Base-by-base conservation (phyloP, 78 protist genomes). In the Emiliania huxleyi region DNA sequence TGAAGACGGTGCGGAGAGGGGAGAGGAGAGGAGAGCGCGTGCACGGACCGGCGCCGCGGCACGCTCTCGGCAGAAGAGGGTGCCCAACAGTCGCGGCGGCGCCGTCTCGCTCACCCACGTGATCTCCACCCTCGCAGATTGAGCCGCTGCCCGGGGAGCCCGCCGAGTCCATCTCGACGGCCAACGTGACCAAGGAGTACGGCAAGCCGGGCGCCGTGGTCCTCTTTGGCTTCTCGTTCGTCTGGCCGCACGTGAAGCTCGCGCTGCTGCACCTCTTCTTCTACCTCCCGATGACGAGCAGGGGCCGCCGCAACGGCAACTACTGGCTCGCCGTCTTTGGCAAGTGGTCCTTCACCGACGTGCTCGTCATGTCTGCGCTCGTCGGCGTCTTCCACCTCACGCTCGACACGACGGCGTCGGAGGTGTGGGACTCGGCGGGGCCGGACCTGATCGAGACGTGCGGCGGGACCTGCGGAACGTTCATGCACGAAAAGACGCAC, bases 241-340 rank as follows among this genome's bases (percentile, higher is more conserved):
- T 77, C 37, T 77, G 85, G 85, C 85, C 85, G 48, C 85, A 77
- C 46, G 19, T 40, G 49, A 77, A 77, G 85, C 46, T 77, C 22
- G 29, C 40, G 35, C 46, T 77, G 85, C 44, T 77, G 12, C 85
- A 77, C 85, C 8, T 37, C 85, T 4, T 40, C 85, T 37, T 40
- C 85, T 77, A 77, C 85, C 22, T 40, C 33, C 85, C 23, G 33
- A 1, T 77, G 35, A 0, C 48, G 48, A 3, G 46, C n/a, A 19
- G 26, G 33, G 0, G 15, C 0, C 85, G 85, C 19, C 85, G 85
- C 44, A 77, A 40, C 85, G 44, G 48, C 19, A 18, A 18, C 48
- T 77, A 77, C 85, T 77, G 85, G 85, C 46, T 77, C 46, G 85
- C 85, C 18, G 15, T 77, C 85, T 77, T 35, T 18, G 85, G 85